Base-by-base conservation (phyloP, 208 protist genomes). In the Tritrichomonas foetus region DNA sequence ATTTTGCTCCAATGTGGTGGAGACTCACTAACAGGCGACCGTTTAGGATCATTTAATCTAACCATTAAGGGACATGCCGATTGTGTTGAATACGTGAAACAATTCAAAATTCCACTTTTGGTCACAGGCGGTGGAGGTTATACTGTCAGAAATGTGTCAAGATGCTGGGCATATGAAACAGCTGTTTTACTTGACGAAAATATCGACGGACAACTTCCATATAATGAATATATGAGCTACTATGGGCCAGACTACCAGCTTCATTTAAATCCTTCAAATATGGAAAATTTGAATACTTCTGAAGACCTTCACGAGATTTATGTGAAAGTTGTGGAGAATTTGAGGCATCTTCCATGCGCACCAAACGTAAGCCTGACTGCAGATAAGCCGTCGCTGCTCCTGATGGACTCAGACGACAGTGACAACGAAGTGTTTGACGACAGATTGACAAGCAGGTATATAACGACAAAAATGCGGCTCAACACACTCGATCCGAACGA, bases 1-100 rank as follows among this genome's bases (percentile, higher is more conserved):
- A 96, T 99, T 89, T 98, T 99, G 11, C 95, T 99, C 30, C 98
- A 99, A 95, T 99, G 98, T 96, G 99, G 99, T 66, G 98, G 98
- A 5, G 99, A 99, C 97, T 98, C 97, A 41, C 95, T 99, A 11
- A 96, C 97, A 25, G 98, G 98, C 50, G 99, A 99, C 95, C 97
- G 98, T 30, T 95, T 99, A 0, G 98, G 98, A 30, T 96, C 96
- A 27, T 98, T 99, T 92, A 99, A 99, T 94, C 95, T 99, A 33
- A 97, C 98, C 0, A 97, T 98, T 2, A 80, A 94, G 61, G 95
- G 94, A 22, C 97, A 99, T 95, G 97, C 96, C 61, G 96, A 98
- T 93, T 99, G 98, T 95, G 97, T 99, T 9, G 22, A 27, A 78
- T 55, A 36, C 36, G 33, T 75, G 11, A 75, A 80, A 9, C 5